Conservation (phyloP, 805 yeast species). For the Wickerhamiella azymoides region DNA sequence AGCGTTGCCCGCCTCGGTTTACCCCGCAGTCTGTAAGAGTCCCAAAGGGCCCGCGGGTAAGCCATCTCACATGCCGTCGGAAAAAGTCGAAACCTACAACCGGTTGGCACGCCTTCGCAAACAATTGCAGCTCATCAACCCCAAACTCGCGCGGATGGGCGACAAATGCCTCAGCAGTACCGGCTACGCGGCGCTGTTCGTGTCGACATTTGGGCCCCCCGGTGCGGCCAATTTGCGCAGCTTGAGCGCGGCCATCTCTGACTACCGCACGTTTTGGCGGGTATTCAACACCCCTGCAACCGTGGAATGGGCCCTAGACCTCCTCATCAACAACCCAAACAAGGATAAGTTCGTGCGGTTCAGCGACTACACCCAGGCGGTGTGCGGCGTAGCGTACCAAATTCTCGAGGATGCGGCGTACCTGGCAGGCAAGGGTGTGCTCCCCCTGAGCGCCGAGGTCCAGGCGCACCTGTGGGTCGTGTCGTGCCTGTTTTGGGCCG, state of each 20-base stretch:
- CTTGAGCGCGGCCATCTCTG: conserved; percentile 14
- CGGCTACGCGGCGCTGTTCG: conserved; percentile 21
- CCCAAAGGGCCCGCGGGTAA: no score
- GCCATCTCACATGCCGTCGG: background rate
- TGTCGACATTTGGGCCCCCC: conserved; percentile 13
- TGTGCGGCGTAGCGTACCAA: conserved; percentile 27
- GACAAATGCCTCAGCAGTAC: conserved; percentile 20
- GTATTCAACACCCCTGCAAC: conserved; percentile 27
- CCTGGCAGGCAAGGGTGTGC: conserved; percentile 25
- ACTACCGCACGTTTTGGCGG: conserved; percentile 26
- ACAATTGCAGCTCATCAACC: conserved; percentile 7
- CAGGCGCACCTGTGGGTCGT: conserved; percentile 26
- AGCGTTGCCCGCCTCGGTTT: background rate
- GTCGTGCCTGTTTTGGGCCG: conserved; percentile 29
- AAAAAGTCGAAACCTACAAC: conserved; percentile 8
- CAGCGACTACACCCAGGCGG: conserved; percentile 25
- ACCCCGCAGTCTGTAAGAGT: no score
- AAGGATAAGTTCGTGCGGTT: conserved; percentile 21
- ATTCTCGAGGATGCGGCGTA: conserved; percentile 30
- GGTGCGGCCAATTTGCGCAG: conserved; percentile 6
- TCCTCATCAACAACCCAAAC: conserved; percentile 21
- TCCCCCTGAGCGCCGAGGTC: conserved; percentile 19
- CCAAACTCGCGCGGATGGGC: conserved; percentile 11
- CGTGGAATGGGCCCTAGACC: conserved; percentile 26
- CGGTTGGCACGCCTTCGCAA: conserved; percentile 10